Percentiles rank a stretch among this genome's conserved stretches.
Conservation (phyloP, 2,329 filamentous ascomycete genomes). For the Talaromyces sp. region DNA sequence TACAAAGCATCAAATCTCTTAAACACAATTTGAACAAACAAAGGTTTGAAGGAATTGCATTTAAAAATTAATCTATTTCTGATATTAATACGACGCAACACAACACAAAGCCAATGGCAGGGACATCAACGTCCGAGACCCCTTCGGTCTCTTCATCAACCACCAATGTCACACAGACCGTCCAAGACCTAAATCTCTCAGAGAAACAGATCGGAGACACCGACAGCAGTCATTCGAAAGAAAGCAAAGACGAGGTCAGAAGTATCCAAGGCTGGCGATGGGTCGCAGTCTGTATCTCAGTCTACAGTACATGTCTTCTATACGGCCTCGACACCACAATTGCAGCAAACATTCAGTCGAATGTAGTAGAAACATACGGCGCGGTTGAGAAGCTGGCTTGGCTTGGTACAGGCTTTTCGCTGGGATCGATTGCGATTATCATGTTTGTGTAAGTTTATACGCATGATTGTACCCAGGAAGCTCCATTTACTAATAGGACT, state of each 20-base stretch:
- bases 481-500: neutral
- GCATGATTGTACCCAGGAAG: no score
- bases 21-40: neutral
- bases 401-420: conserved; percentile 39
- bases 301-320: conserved; percentile 15
- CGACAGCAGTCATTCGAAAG: neutral
- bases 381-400: conserved; percentile 41
- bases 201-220: neutral
- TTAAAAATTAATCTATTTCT: neutral
- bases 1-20: neutral
- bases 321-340: conserved; percentile 44
- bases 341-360: conserved; percentile 45
- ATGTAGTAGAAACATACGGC: conserved; percentile 37
- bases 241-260: conserved; percentile 4
- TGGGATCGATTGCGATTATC: conserved; percentile 31
- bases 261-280: conserved; percentile 11
- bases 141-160: neutral
- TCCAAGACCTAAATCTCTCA: neutral
- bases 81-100: neutral
- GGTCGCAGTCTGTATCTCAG: conserved; percentile 2
- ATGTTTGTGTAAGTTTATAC: conserved; percentile 1
- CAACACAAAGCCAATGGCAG: neutral
- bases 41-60: neutral
- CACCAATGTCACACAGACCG: neutral
- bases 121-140: neutral